Percentiles rank a stretch among this genome's conserved stretches.
Conservation (phyloP, 2,329 filamentous ascomycete species). For the Fusarium transvaalense region DNA sequence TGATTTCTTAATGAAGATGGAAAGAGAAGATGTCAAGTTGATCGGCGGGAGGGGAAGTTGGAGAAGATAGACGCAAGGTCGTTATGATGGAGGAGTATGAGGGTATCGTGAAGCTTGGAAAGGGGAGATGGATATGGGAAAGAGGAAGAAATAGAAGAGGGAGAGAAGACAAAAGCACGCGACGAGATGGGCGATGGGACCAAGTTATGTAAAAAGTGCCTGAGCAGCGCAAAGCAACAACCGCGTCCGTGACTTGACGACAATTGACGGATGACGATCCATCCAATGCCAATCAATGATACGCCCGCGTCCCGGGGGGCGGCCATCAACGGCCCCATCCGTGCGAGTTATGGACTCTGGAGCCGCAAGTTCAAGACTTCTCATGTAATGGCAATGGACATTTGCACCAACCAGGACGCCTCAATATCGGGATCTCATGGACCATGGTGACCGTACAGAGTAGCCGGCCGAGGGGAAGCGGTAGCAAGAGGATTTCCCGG, state of each 20-base stretch:
- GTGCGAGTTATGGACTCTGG: conserved; percentile 4
- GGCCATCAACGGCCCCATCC: conserved; percentile 41
- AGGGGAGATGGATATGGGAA: conserved; percentile 18
- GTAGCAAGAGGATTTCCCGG: conserved; percentile 55
- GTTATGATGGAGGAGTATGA: conserved; percentile 35
- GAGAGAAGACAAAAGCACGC: conserved; percentile 30
- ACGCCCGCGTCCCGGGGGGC: conserved; percentile 22
- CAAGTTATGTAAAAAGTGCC: conserved; percentile 25
- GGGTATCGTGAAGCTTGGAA: conserved; percentile 31
- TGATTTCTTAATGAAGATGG: conserved; percentile 30
- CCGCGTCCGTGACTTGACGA: conserved; percentile 39
- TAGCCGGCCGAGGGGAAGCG: conserved; percentile 49
- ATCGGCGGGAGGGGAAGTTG: conserved; percentile 28
- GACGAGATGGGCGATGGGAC: conserved; percentile 36
- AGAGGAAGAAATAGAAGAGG: conserved; percentile 20
- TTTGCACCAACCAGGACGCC: conserved; percentile 36
- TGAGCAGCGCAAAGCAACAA: conserved; percentile 9
- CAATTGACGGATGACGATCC: conserved; percentile 27
- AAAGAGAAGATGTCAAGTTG: conserved; percentile 29
- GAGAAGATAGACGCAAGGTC: conserved; percentile 11
- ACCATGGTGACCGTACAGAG: conserved; percentile 41
- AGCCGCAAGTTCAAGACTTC: conserved; percentile 40
- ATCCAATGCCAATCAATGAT: conserved; percentile 47
- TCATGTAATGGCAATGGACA: conserved; percentile 20
- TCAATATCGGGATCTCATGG: conserved; percentile 40